These are phyloP conservation scores for Albizia julibrissin DNA, from an alignment of 306 rosid genomes.

Conservation along the genomic window DNA sequence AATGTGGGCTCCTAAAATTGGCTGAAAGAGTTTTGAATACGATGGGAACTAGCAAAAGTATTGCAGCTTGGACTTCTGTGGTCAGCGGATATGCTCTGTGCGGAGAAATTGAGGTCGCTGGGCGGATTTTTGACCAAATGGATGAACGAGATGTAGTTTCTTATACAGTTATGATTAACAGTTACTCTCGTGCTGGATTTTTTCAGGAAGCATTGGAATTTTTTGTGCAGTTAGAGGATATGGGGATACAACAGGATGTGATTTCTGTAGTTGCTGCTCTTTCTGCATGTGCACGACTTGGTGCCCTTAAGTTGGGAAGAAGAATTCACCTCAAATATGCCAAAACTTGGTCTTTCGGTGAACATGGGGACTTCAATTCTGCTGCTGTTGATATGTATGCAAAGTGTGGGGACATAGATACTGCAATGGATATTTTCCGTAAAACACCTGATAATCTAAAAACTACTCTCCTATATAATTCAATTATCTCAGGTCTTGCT, in stretches of 20 bases:
- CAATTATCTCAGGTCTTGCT: constrained; percentile 55
- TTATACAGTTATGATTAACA: constrained; percentile 51
- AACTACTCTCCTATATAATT: constrained; percentile 43
- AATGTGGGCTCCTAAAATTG: constrained; percentile 41
- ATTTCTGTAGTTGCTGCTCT: constrained; percentile 42
- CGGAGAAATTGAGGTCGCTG: constrained; percentile 44
- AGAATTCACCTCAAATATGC: constrained; percentile 48
- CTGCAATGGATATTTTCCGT: constrained; percentile 46
- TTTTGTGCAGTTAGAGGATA: constrained; percentile 43
- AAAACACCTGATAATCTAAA: constrained; percentile 32
- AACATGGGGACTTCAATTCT: constrained; percentile 24
- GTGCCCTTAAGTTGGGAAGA: constrained; percentile 47
- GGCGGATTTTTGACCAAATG: constrained; percentile 43
- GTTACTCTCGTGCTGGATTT: constrained; percentile 39
- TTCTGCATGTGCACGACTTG: constrained; percentile 47
- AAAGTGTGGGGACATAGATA: constrained; percentile 45
- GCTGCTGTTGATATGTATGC: constrained; percentile 55
- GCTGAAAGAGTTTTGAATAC: constrained; percentile 39
- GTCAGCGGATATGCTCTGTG: constrained; percentile 41
- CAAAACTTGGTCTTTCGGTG: constrained; percentile 25
- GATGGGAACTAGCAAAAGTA: constrained; percentile 23
- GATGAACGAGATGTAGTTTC: constrained; percentile 39
- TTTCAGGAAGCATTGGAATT: constrained; percentile 49
- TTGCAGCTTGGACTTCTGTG: constrained; percentile 49
- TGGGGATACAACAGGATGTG: constrained; percentile 40